Base-by-base conservation (phyloP, 192 early-diverging fungal species). In the Backusella sp. region DNA sequence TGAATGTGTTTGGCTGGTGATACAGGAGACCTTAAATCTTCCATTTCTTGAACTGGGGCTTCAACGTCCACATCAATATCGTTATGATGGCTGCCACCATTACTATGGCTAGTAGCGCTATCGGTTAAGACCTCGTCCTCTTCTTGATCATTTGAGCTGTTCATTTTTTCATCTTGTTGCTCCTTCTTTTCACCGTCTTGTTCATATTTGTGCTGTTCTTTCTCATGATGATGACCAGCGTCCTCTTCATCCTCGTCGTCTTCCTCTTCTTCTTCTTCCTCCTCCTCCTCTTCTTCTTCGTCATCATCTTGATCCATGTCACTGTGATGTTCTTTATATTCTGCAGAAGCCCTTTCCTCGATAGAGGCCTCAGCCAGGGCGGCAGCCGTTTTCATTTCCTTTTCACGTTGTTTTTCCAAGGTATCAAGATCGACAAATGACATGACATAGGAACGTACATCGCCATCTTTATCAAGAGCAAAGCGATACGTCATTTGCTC, bases 401-500 rank as follows among this genome's bases (percentile, higher is more conserved):
- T 34, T 26, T 35, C 41, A 30, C 62, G 23, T n/a, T 59, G 72
- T n/a, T 76, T 66, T 28, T 79, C 52, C 14, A 79, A 32, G 26
- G 41, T 69, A 23, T 44, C 56, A 19, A 53, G 53, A 49, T 79
- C 73, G 19, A 79, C 73, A 59, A 79, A 70, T 26, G 74, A 68
- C 46, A 74, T 49, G 23, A 73, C 68, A 70, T 70, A 79, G 15
- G 73, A 79, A 8, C 77, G 77, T 35, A 79, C 77, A 70, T 79
- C 77, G 28, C 67, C n/a, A 68, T 79, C 77, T 11, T 65, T 66
- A 66, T 79, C 77, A 34, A 79, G 72, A 1, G 77, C 77, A 49
- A 79, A 74, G 6, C 59, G 73, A 28, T 74, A 79, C 32, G 73
- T 37, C 39, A 79, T 70, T 11, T 72, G 73, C 30, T 79, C 73